phyloP scores from a whole-genome alignment of 169 alveolate species.

The Ichthyophthirius multifiliis region DNA sequence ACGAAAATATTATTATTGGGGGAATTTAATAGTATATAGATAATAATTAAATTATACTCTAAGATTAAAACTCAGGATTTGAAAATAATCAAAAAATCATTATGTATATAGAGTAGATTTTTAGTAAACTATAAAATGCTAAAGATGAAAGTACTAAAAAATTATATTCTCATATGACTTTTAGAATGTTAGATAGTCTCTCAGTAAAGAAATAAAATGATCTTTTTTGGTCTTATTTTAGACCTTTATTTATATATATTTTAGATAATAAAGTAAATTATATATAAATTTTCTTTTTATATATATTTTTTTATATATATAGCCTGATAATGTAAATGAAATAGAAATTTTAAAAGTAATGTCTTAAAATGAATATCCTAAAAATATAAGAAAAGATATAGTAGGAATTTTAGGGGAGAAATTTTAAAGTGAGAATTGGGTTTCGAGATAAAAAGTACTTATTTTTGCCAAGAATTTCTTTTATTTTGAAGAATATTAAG shows the following conservation, averaged over 20 bases:
- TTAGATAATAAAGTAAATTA: not conserved
- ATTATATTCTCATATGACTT: not conserved
- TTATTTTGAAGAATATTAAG: not conserved
- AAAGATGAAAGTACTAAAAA: not conserved
- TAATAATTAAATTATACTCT: not conserved
- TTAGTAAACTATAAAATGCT: not conserved
- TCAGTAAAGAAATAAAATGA: not conserved
- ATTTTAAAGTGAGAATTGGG: constrained; percentile 9
- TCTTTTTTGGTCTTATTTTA: constrained; percentile 1
- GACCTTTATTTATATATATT: not conserved
- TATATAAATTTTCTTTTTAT: not conserved
- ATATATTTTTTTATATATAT: not conserved
- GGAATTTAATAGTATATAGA: not conserved
- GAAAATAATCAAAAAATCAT: not conserved
- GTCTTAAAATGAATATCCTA: not conserved
- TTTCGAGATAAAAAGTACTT: not conserved
- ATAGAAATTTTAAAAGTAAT: not conserved
- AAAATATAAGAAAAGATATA: not conserved
- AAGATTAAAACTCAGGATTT: not conserved
- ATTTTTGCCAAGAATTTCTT: not conserved
- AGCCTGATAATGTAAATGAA: not conserved
- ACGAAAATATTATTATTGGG: not conserved
- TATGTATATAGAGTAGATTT: not conserved
- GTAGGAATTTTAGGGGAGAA: not conserved
- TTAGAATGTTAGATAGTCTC: not conserved